Evolutionary conservation across 2,329 filamentous ascomycete species (phyloP), one percentile per base, ranked within the genome.

Genomic region (Pyrenophora seminiperda): DNA sequence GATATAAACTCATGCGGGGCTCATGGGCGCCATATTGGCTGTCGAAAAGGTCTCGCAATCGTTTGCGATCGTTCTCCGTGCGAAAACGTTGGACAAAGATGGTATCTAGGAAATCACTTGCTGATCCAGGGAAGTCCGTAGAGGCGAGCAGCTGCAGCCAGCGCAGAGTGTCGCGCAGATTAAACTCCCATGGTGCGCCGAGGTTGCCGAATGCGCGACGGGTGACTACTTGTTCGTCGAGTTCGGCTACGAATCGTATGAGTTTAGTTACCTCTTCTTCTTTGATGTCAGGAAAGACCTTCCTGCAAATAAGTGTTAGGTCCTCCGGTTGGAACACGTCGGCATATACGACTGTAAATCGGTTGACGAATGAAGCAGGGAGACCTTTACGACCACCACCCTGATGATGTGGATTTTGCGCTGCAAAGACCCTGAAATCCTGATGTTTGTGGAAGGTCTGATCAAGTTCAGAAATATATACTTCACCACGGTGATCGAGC

Each of bases 391-490:
- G 85, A 7, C 94, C 94, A 56, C 94, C 93, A 49, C 94, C 94
- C 74, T 99, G 94, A 65, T 97, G 91, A 73, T 99, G 94, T 7
- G 94, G 94, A 68, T 99, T 99, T 71, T 99, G 94, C 0, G 94
- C 92, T 11, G 95, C 94, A 66, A 99, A 99, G 0, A 99, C 83
- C n/a, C 89, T 86, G 74, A 99, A 99, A 56, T 92, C 80, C 0
- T 88, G 86, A 69, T 99, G 93, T 18, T 91, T 86, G 63, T 88
- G 87, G 75, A 99, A 99, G 2, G 91, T 91, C 66, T 96, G 92
- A 65, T 97, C 93, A 10, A 99, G 81, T 68, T 99, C 95, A 1
- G 94, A 91, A 51, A 99, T 86, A 68, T 97, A 99, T 0, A 96
- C 90, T 72, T 97, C 90, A 50, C 94, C 93, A 73, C 95, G 86